Evolutionary conservation across 2,329 filamentous ascomycete species (phyloP), one percentile per base, ranked within the genome.

Genomic region (Cryphonectria carpinicola): DNA sequence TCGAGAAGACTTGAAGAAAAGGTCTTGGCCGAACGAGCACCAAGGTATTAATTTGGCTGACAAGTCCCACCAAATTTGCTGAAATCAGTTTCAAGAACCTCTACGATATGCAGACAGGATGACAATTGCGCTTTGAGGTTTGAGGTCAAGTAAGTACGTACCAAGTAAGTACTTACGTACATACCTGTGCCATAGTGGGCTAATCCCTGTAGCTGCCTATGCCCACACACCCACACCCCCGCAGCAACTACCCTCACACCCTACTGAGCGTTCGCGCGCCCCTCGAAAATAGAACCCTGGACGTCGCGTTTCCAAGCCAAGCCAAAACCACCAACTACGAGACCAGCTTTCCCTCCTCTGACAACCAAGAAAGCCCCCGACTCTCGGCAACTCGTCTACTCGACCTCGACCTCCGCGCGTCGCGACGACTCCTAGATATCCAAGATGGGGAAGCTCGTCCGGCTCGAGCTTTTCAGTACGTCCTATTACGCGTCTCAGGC

Each of bases 391-490:
- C 39, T 35, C 39, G 63, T 22, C 41, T 43, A 64, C 39, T 32
- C 61, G 41, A 41, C 39, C 61, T 64, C 61, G 61, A 41, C 61
- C 43, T 61, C 52, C 60, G 73, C 72, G 71, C 67, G 70, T 68
- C 69, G 61, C 61, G 61, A 67, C 32, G 71, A 63, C 70, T 72
- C 75, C 73, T 19, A 71, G 62, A 39, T 72, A 71, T 76, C 80
- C 84, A 90, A 81, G 74, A 98, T 99, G 96, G 95, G 95, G 75
- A 98, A 98, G 83, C 91, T 99, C 78, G 93, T 97, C 78, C 92
- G 94, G 73, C 90, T 99, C 67, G 95, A 98, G 86, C 87, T 99
- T 73, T 97, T 92, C 84, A 98, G 94, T 96, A 86, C 75, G 90
- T 84, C 49, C 46, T 35, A 58, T 65, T 52, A 56, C 41, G 41